A percentile compares a stretch with the other conserved stretches of the same genome.
These are phyloP conservation scores for Scolecobasidium constrictum DNA, from an alignment of 2,329 filamentous ascomycete species.

Conservation along the genomic window DNA sequence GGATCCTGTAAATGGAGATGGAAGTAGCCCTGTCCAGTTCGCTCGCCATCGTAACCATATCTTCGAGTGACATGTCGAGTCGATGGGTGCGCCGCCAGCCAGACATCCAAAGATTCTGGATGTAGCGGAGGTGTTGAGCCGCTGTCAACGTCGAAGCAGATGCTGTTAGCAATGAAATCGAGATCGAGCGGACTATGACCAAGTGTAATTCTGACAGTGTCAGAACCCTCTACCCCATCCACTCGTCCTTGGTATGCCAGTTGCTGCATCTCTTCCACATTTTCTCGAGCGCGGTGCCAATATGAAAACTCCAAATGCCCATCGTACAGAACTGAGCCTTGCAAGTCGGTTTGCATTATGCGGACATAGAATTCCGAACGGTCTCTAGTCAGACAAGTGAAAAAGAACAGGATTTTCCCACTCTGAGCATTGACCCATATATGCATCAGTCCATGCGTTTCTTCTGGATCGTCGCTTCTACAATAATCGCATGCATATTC, in stretches of 20 bases:
- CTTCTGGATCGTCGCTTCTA: background rate
- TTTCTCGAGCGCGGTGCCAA: background rate
- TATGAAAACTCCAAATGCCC: background rate
- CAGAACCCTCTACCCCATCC: too few species aligned
- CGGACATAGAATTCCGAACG: background rate
- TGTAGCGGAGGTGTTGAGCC: background rate
- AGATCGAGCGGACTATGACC: background rate
- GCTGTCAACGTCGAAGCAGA: background rate
- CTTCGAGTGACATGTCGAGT: background rate
- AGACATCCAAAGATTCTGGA: background rate
- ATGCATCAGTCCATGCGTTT: background rate
- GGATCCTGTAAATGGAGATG: too few species aligned
- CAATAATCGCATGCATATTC: background rate
- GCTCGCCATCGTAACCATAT: background rate
- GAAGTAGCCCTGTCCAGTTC: background rate
- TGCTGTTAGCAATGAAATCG: background rate
- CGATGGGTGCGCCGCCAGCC: background rate
- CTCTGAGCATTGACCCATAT: background rate
- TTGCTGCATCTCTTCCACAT: background rate
- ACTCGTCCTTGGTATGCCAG: too few species aligned
- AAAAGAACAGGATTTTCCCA: background rate
- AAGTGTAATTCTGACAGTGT: background rate
- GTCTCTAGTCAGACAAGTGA: background rate
- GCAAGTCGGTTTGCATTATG: background rate
- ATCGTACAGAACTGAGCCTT: background rate